These are phyloP conservation scores for Nicotiana rustica DNA, from an alignment of 305 asterid species.

Conservation along the genomic window DNA sequence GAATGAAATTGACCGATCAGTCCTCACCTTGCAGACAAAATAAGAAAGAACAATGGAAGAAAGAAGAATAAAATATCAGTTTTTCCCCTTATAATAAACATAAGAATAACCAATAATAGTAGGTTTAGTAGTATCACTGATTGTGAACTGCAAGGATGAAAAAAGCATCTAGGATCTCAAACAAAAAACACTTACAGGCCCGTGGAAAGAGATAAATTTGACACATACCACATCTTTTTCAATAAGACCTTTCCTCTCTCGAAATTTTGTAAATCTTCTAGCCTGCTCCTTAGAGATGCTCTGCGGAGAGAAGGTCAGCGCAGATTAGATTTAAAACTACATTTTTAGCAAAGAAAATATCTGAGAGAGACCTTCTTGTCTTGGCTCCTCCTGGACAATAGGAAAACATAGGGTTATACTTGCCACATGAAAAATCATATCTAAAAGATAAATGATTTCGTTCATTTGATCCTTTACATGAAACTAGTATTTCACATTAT, in stretches of 20 bases:
- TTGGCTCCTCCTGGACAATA: background rate
- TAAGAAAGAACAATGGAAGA: constrained; percentile 23
- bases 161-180: background rate
- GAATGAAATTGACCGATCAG: constrained; percentile 87
- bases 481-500: background rate
- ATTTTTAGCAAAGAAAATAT: background rate
- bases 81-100: background rate
- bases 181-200: background rate
- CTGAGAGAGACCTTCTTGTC: background rate
- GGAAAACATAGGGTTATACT: constrained; percentile 24
- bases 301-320: constrained; percentile 46
- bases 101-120: background rate
- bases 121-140: background rate
- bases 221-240: constrained; percentile 97
- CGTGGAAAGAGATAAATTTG: background rate
- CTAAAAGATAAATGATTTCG: background rate
- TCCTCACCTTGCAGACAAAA: constrained; percentile 78
- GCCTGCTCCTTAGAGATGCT: constrained; percentile 88
- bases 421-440: constrained; percentile 22
- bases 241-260: constrained; percentile 98
- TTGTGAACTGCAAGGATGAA: background rate
- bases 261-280: constrained; percentile 88
- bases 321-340: background rate
- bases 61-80: constrained; percentile 13
- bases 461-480: background rate